Conservation (phyloP, 2,329 filamentous ascomycete genomes). For the Seiridium unicorne region DNA sequence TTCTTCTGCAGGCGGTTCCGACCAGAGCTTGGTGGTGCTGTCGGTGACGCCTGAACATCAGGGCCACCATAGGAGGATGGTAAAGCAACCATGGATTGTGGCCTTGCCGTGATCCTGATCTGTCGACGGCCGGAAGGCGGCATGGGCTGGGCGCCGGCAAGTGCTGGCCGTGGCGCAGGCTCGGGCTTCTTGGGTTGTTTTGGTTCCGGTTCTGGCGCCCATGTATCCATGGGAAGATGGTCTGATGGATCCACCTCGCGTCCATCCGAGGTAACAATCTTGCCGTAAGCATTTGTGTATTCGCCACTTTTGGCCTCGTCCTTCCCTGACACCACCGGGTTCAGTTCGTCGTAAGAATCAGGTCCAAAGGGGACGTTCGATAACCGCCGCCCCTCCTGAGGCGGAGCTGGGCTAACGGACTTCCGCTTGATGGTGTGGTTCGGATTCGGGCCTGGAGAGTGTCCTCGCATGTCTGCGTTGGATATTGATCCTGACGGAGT, state of each 20-base stretch:
- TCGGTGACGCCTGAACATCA: conserved; percentile 29
- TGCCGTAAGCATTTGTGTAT: conserved; percentile 56
- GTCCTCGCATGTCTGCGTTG: conserved; percentile 22
- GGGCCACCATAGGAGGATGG: conserved; percentile 23
- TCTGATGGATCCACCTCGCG: conserved; percentile 78
- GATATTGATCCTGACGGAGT: conserved; percentile 26
- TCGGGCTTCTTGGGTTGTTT: conserved; percentile 39
- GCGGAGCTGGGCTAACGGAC: conserved; percentile 74
- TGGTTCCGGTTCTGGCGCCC: conserved; percentile 73
- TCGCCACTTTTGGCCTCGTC: conserved; percentile 31
- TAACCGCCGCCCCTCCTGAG: conserved; percentile 49
- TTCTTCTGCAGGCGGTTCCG: conserved; percentile 68
- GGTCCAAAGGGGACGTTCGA: conserved; percentile 71
- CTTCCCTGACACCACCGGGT: conserved; percentile 50
- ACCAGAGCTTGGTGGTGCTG: conserved; percentile 32
- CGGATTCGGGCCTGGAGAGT: conserved; percentile 44
- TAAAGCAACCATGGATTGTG: conserved; percentile 44
- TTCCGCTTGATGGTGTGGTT: conserved; percentile 52
- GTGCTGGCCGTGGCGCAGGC: conserved; percentile 40
- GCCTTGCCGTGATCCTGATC: conserved; percentile 48
- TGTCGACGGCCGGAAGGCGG: conserved; percentile 49
- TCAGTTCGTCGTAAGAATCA: conserved; percentile 72
- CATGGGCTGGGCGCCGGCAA: conserved; percentile 52
- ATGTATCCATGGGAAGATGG: conserved; percentile 73
- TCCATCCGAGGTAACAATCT: conserved; percentile 74